Evolutionary conservation across 2,329 filamentous ascomycete species (phyloP), one percentile per base, ranked within the genome.

Genomic region (Fusarium sarcochroum): DNA sequence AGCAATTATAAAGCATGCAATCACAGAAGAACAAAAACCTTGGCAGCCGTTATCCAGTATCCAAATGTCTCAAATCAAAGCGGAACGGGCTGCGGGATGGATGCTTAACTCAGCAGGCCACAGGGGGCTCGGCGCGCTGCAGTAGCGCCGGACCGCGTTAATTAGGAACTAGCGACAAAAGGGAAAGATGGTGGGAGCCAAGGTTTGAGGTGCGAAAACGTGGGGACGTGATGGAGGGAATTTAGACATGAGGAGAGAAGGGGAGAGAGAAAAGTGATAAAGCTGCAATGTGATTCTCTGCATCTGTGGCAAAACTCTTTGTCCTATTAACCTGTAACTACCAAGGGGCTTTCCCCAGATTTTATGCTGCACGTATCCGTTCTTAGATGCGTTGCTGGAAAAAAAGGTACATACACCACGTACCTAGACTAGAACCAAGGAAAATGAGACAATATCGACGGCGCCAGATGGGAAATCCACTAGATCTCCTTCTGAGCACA

Each of bases 111-210:
- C 41, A 27, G 18, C 42, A 25, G 21, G 20, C 21, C 9, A 25
- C 41, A 15, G 42, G 42, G 42, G 45, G 10, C 27, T 40, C 46
- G 54, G 54, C 48, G 56, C 56, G 42, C 32, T 60, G 57, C 57
- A 60, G 57, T 60, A 60, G 57, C 44, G 57, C 27, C 23, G 18
- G 51, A 20, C 18, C 13, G 44, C 44, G 23, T 47, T 23, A 20
- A 40, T 7, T 30, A 10, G 10, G 10, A 50, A 45, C 44, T 63
- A 42, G 40, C 60, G 38, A 41, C 18, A 35, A 30, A 50, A 51
- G 48, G 46, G 30, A 37, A 45, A 54, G 49, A 40, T 61, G 64
- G 65, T 55, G 64, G 59, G 59, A 66, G 27, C n/a, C 23, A 58
- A 47, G 38, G 61, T 52, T 64, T 66, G 35, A 18, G 17, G 18